Evolutionary conservation across 2,329 filamentous ascomycete species (phyloP), one percentile per base, ranked within the genome.

Genomic region (Trichocomaceae sp.): DNA sequence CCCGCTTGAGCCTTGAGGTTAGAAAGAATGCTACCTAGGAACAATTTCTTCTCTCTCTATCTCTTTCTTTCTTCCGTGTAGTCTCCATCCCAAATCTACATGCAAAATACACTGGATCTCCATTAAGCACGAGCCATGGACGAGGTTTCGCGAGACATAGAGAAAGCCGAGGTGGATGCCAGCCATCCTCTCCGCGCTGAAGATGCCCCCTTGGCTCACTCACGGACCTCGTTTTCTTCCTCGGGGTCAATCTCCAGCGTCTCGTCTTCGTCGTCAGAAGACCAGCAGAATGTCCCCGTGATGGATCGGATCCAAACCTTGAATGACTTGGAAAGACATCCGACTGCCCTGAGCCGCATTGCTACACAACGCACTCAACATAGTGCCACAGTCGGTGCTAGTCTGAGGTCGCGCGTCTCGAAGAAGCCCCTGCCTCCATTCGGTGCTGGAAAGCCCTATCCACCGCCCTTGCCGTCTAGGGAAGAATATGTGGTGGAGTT

Each of bases 401-500:
- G 59, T 41, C 50, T 66, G 17, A 67, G 64, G 33, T 61, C 66
- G 2, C 63, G 63, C 31, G 55, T 60, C 17, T 59, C 64, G 12
- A 66, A 59, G 51, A 70, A 62, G 52, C 69, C 71, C 29, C 57
- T 74, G 33, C 72, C 72, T 0, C 63, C 69, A 20, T 75, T 75
- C 59, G 82, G 82, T 3, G 79, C 70, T 29, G 79, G 79, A 1
- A 83, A 83, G 60, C 73, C 79, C 5, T 82, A 78, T 63, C 82
- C 82, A 6, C 79, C 79, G 15, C 71, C 69, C 0, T 64, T 83
- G 15, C 80, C 80, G 7, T 76, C 76, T n/a, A 72, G 74, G 58
- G 80, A 83, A 62, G 78, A 82, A 56, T 84, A 83, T 64, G 80
- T 83, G 1, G 80, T 83, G 12, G 81, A 90, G 69, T 96, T 95